These are phyloP conservation scores for Pulveroboletus sp. DNA, from an alignment of 768 basidiomycete species.

Conservation along the genomic window DNA sequence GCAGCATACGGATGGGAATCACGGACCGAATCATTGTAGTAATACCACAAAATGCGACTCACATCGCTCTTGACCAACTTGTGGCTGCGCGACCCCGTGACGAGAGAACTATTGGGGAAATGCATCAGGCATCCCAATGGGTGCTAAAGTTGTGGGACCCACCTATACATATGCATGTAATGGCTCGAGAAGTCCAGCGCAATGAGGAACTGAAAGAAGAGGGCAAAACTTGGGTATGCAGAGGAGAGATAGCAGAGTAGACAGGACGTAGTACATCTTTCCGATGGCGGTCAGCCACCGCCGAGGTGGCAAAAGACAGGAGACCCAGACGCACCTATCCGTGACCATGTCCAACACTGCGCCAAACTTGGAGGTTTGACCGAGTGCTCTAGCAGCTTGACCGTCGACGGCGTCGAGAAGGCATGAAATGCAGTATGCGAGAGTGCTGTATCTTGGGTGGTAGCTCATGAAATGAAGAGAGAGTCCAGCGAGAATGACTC, in stretches of 20 bases:
- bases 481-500: constrained; percentile 85
- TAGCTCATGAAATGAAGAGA: constrained; percentile 92
- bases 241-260: constrained; percentile 90
- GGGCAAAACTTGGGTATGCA: constrained; percentile 80
- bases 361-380: constrained; percentile 94
- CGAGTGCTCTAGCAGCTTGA: constrained; percentile 80
- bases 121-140: constrained; percentile 3
- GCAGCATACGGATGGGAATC: not conserved
- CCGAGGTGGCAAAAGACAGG: not conserved
- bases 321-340: constrained; percentile 63
- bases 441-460: constrained; percentile 88
- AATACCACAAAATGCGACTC: constrained; percentile 84
- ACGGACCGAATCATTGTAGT: constrained; percentile 91
- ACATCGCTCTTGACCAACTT: constrained; percentile 91
- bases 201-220: constrained; percentile 92
- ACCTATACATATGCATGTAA: constrained; percentile 99
- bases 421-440: constrained; percentile 86
- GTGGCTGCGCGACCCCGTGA: constrained; percentile 90
- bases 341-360: constrained; percentile 99
- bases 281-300: not conserved
- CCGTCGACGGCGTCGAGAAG: constrained; percentile 95
- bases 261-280: constrained; percentile 93
- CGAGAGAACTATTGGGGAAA: constrained; percentile 66
- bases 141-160: not conserved
- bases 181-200: constrained; percentile 96